These are phyloP conservation scores for Penicillium mononematosum DNA, from an alignment of 495 filamentous ascomycete genomes.

Conservation along the genomic window DNA sequence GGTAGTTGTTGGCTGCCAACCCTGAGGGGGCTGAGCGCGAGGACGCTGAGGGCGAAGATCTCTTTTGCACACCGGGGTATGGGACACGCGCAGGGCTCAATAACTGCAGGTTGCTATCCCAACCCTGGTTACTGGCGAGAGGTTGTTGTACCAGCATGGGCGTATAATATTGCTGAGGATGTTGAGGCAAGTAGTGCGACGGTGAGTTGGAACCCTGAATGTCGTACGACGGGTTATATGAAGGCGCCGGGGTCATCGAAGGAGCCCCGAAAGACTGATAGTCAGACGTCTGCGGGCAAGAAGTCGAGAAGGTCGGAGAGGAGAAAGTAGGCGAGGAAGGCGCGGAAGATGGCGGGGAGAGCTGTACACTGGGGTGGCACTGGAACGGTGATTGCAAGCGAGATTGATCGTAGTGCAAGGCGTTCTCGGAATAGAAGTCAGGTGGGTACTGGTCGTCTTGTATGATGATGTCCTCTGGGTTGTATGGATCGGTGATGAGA, in stretches of 20 bases:
- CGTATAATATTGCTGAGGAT: constrained; percentile 34
- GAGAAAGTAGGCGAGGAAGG: constrained; percentile 44
- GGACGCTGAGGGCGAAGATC: constrained; percentile 34
- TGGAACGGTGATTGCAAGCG: constrained; percentile 42
- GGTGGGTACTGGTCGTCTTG: constrained; percentile 47
- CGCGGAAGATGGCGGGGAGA: constrained; percentile 44
- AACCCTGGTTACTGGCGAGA: constrained; percentile 39
- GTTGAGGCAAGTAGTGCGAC: constrained; percentile 35
- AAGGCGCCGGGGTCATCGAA: constrained; percentile 49
- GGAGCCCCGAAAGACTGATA: constrained; percentile 42
- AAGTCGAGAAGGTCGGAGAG: constrained; percentile 42
- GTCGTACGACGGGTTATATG: constrained; percentile 45
- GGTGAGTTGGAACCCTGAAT: constrained; percentile 37
- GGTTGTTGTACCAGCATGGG: constrained; percentile 48
- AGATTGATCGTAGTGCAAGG: constrained; percentile 30
- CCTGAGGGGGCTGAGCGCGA: constrained; percentile 34
- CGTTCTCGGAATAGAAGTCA: constrained; percentile 33
- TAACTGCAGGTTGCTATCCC: constrained; percentile 45
- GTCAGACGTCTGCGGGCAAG: constrained; percentile 37
- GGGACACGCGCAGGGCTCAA: constrained; percentile 40
- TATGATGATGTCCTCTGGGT: constrained; percentile 42
- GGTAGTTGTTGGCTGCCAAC: constrained; percentile 24
- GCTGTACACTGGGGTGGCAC: constrained; percentile 34
- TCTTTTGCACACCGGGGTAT: constrained; percentile 38
- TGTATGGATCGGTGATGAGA: constrained; percentile 47